Base-by-base conservation (phyloP, 805 yeast species). In the Lipomyces chichibuensis region DNA sequence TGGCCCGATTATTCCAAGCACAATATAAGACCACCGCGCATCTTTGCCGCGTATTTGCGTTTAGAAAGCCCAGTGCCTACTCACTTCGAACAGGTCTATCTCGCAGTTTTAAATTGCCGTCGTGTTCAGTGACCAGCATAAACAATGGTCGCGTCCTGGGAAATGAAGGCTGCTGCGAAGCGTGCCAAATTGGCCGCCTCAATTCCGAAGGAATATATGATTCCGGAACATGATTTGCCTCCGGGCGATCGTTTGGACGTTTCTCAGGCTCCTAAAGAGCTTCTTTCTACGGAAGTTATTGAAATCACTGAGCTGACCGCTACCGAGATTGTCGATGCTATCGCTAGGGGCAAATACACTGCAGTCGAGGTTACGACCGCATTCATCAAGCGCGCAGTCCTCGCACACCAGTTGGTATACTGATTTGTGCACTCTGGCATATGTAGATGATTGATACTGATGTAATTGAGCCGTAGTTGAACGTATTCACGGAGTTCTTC, bases 361-460 rank as follows among this genome's bases (percentile, higher is more conserved):
- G 74, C 88, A 0, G 74, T 76, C 0, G 81, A 83, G 57, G 87
- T 87, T 2, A 78, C 84, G 0, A 76, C 75, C 11, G 89, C 90
- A 0, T 87, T 83, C 74, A 82, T 86, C 66, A 87, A 87, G 72
- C 76, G 90, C 57, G 85, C 89, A 2, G 81, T 86, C 2, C 76
- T 85, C 25, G 87, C 87, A 0, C 88, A 86, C 68, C 89, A 87
- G 71, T 76, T 87, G 67, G 75, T 77, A 64, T 79, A 77, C 67
- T n/a, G 77, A 77, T 66, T 66, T 75, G 6, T 57, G 51, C 32
- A 2, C 25, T n/a, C 9, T 43, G 9, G 20, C 1, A 17, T 17
- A 5, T 7, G 32, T 25, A 11, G 5, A 29, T 11, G 25, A 7
- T 52, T 52, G 33, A 13, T 25, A n/a, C 29, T 52, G 13, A 25